Base-by-base conservation (phyloP, 768 basidiomycete genomes). In the Tulasnella calospora region DNA sequence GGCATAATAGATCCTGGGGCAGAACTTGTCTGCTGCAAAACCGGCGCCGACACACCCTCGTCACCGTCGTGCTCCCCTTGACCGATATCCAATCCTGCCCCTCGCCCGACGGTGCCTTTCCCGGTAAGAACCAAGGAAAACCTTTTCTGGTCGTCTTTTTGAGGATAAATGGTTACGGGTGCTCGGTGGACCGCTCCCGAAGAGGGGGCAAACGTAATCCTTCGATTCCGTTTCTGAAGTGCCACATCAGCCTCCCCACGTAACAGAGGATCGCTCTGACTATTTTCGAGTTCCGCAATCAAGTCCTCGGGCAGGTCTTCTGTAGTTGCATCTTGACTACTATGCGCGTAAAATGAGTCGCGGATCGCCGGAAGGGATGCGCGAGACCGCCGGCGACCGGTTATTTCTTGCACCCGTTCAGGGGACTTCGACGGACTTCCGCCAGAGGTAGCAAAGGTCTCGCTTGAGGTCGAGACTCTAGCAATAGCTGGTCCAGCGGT, bases 41-140 rank as follows among this genome's bases (percentile, higher is more conserved):
- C 74, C 67, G 76, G 40, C 76, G 74, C 81, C 40, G 30, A 77
- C 70, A 30, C 33, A 40, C 17, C 76, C 30, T 80, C 76, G 70
- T 71, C 80, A 21, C 38, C 51, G 17, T 27, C 5, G 71, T 80
- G 41, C 81, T 79, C 0, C 46, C 81, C 70, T 76, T 82, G n/a
- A 82, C 84, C 80, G 80, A 82, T 1, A 85, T 79, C 36, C 82
- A 81, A 19, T 83, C 85, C 81, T 19, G 77, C 41, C n/a, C 77
- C 77, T 51, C 77, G 41, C 27, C 77, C 77, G 70, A 72, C 23
- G 19, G 77, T 78, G n/a, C 77, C 77, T 38, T 78, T 78, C 46
- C 77, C 77, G 7, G 40, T 73, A 8, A 78, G 36, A 12, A 78
- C 41, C 21, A 78, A 35, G 23, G 77, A 78, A 46, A 78, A 78